These are phyloP conservation scores for Wickerhamomyces bovis DNA, from an alignment of 805 yeast genomes.

Conservation along the genomic window DNA sequence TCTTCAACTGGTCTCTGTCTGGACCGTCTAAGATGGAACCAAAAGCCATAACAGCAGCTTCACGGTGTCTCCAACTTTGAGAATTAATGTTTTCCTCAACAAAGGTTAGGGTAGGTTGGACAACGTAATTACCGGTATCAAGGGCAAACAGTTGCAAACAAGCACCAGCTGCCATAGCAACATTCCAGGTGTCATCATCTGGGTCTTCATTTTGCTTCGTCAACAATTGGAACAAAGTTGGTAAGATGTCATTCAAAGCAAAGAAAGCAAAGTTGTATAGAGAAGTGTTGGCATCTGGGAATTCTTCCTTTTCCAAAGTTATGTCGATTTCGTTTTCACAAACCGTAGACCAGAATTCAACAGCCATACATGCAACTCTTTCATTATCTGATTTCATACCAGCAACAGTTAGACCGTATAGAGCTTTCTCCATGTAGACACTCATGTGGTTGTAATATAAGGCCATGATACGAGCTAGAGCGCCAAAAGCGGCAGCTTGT, in stretches of 20 bases:
- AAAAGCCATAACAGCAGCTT: conserved; percentile 98
- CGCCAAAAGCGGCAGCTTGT: conserved; percentile 94
- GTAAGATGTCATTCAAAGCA: conserved; percentile 81
- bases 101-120: conserved; percentile 77
- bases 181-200: conserved; percentile 96
- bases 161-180: conserved; percentile 98
- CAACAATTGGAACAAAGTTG: conserved; percentile 72
- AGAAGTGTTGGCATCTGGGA: conserved; percentile 42
- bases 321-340: conserved; percentile 94
- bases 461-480: conserved; percentile 87
- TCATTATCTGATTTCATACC: conserved; percentile 87
- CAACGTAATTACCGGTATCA: conserved; percentile 79
- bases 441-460: conserved; percentile 86
- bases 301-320: conserved; percentile 59
- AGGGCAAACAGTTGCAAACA: conserved; percentile 93
- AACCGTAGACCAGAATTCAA: conserved; percentile 99
- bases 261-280: conserved; percentile 78
- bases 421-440: conserved; percentile 94
- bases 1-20: conserved; percentile 59
- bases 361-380: conserved; percentile 94
- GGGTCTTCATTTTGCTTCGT: conserved; percentile 90
- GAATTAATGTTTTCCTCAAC: conserved; percentile 67
- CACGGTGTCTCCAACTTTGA: conserved; percentile 73
- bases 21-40: conserved; percentile 97
- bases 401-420: conserved; percentile 79